Conservation (phyloP, 2,329 filamentous ascomycete species). For the Diaporthe capsici region DNA sequence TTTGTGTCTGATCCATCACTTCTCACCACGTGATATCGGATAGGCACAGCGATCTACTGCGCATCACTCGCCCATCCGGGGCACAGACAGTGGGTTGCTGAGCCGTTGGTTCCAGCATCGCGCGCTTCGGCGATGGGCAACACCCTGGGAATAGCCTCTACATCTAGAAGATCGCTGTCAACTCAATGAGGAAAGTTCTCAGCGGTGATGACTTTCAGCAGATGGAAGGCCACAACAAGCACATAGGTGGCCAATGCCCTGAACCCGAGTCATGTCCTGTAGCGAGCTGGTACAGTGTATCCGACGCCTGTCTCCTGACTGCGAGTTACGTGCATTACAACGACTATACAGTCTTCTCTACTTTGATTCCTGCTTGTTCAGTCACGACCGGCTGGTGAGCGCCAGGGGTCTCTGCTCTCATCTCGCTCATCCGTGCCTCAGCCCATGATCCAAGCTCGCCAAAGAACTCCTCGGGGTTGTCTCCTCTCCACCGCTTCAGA, state of each 20-base stretch:
- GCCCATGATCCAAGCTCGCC: conserved; percentile 40
- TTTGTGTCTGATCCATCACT: not conserved
- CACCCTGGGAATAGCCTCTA: not conserved
- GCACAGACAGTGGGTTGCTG: not conserved
- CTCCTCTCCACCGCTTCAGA: conserved; percentile 43
- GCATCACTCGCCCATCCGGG: not conserved
- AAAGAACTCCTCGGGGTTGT: conserved; percentile 38
- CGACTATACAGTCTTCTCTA: not conserved
- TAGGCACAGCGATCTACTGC: not conserved
- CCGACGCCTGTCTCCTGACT: not conserved
- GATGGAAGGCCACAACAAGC: too few species aligned
- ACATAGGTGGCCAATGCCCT: not conserved
- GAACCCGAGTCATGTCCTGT: not conserved
- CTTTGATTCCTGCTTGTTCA: not conserved
- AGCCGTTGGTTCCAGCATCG: not conserved
- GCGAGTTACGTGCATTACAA: not conserved
- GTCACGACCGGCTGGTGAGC: not conserved
- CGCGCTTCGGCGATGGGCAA: not conserved
- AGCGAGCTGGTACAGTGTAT: not conserved
- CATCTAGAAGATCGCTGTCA: not conserved
- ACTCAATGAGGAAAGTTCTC: rapidly evolving
- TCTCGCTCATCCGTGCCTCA: conserved; percentile 29
- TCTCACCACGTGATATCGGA: not conserved
- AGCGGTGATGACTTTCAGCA: not conserved
- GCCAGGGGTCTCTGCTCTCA: not conserved